Conservation (phyloP, 768 basidiomycete species). For the Xerocomus brunneocitrinus region DNA sequence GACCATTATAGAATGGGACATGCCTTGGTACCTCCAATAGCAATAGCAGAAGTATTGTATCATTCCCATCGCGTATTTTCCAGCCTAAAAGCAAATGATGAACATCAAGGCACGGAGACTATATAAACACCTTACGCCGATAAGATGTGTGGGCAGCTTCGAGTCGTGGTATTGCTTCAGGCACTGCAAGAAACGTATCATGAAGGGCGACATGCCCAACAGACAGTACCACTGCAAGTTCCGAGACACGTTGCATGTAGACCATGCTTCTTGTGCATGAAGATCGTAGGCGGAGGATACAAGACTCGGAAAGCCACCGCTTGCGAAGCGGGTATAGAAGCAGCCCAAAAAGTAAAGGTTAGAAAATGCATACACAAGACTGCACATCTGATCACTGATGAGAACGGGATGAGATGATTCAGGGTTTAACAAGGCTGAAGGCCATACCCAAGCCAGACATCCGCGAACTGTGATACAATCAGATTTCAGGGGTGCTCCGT, state of each 20-base stretch:
- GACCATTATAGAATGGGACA: background rate
- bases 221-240: slow-evolving; percentile 61
- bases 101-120: background rate
- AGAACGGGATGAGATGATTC: background rate
- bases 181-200: slow-evolving; percentile 80
- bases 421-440: background rate
- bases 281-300: slow-evolving; percentile 12
- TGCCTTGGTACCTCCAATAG: slow-evolving; percentile 67
- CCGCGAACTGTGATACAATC: slow-evolving; percentile 51
- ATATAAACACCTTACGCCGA: slow-evolving; percentile 57
- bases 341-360: slow-evolving; percentile 72
- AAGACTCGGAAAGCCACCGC: background rate
- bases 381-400: slow-evolving; percentile 73
- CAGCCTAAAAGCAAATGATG: slow-evolving; percentile 49
- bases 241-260: slow-evolving; percentile 32
- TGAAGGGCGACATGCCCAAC: slow-evolving; percentile 58
- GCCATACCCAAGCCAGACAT: slow-evolving; percentile 83
- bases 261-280: slow-evolving; percentile 44
- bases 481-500: background rate
- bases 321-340: slow-evolving; percentile 42
- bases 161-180: slow-evolving; percentile 84
- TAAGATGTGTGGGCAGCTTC: slow-evolving; percentile 63
- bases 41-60: slow-evolving; percentile 56
- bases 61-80: slow-evolving; percentile 74
- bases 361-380: slow-evolving; percentile 66